Evolutionary conservation across 1,284 basidiomycete species (phyloP), one percentile per base, ranked within the genome.

Genomic region (Bjerkandera adusta): DNA sequence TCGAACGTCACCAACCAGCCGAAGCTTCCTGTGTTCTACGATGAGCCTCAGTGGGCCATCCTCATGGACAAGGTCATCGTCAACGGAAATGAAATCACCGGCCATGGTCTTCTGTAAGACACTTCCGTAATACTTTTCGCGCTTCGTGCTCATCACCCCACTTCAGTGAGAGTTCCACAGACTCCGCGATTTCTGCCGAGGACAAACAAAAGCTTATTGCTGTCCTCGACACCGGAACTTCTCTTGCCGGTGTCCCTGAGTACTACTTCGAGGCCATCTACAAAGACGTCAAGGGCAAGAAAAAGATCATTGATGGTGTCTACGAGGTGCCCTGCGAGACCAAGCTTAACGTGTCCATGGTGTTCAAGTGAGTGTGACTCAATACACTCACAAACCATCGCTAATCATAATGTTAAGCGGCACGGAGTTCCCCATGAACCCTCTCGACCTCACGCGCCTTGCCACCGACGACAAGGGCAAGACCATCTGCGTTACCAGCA

Each of bases 241-340:
- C 51, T 5, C 25, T 33, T n/a, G 47, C 53, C 55, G 25, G 11
- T 6, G 30, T 4, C 52, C 53, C n/a, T 15, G 25, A 11, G 15
- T 50, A 43, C 39, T 59, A 56, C 35, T 51, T 52, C 13, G 52
- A 59, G 27, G 50, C 52, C 1, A 51, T 59, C 30, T 59, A 56
- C 41, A 47, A 46, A 36, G 29, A 51, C 26, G 13, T 57, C 7
- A 50, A 55, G 11, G 54, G 55, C 0, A 49, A 52, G 2, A 18
- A 16, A 29, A 46, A 30, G 10, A 49, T 33, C 22, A 22, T 38
- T 11, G 24, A 16, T 8, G 38, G 35, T 11, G 12, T 20, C 13
- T 57, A 50, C 41, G 22, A 25, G 6, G 13, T 57, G 11, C 53
- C 55, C 3, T 57, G 55, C 39, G 37, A 50, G 16, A 49, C 48